Conservation (phyloP, 805 yeast species). For the Saccharomycopsis selenospora region DNA sequence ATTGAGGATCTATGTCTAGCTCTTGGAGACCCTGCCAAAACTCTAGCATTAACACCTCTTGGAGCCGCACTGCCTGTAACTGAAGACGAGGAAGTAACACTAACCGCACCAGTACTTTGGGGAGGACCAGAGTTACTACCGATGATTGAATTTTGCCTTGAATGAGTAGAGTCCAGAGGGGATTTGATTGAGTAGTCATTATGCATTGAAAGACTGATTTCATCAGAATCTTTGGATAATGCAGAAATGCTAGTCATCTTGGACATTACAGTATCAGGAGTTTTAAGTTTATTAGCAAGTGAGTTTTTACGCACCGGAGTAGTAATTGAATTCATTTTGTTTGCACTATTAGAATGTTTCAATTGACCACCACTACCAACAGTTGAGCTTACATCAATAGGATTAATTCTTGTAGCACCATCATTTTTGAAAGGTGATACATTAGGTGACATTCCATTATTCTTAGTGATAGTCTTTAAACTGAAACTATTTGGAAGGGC, state of each 20-base stretch:
- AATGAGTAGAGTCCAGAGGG: constrained; percentile 4
- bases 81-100: not conserved
- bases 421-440: constrained; percentile 8
- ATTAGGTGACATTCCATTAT: constrained; percentile 4
- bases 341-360: constrained; percentile 7
- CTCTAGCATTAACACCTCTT: not conserved
- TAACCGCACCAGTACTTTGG: too few relatives aligned
- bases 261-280: constrained; percentile 6
- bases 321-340: not conserved
- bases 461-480: constrained; percentile 10
- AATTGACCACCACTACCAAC: constrained; percentile 3
- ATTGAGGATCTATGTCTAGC: constrained; percentile 5
- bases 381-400: too few relatives aligned
- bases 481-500: constrained; percentile 11
- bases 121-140: not conserved
- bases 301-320: not conserved
- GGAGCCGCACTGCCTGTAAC: too few relatives aligned
- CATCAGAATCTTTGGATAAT: not conserved
- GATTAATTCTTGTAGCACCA: too few relatives aligned
- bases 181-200: constrained; percentile 4
- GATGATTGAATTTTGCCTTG: not conserved
- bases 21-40: not conserved
- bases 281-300: not conserved
- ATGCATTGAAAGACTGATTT: not conserved
- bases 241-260: not conserved